Evolutionary conservation across 352 stramenopile species (phyloP).

Genomic region (Thalassiosira oceanica): DNA sequence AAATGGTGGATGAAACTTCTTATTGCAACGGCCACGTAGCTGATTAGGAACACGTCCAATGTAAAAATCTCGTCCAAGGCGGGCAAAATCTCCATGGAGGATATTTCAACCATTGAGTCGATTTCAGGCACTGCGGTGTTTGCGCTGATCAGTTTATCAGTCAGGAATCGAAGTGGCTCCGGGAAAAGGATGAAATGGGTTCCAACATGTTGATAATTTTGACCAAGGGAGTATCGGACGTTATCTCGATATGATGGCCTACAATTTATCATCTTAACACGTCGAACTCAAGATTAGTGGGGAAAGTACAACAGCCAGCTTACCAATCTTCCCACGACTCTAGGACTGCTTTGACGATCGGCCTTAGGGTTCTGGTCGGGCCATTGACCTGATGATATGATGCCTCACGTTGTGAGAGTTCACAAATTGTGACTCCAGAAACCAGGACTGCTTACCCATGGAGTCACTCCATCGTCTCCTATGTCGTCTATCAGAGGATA

Average conservation of each 20-base stretch:
- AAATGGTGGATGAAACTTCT: conserved; percentile 83
- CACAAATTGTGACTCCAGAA: too few species aligned
- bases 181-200: conserved; percentile 72
- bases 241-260: conserved; percentile 67
- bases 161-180: conserved; percentile 70
- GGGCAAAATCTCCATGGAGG: conserved; percentile 56
- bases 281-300: too few species aligned
- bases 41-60: conserved; percentile 76
- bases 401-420: too few species aligned
- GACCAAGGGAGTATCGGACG: conserved; percentile 36
- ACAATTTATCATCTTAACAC: too few species aligned
- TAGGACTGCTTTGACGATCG: conserved; percentile 71
- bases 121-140: conserved; percentile 67
- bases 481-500: conserved; percentile 81
- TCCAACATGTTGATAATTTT: conserved; percentile 65
- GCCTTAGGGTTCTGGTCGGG: conserved; percentile 64
- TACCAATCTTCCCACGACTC: conserved; percentile 75
- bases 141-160: conserved; percentile 70
- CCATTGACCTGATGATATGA: too few species aligned
- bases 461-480: conserved; percentile 71
- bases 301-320: too few species aligned
- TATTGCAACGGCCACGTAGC: conserved; percentile 71
- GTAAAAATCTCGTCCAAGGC: conserved; percentile 68
- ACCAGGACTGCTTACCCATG: conserved; percentile 65
- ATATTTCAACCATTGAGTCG: conserved; percentile 62